Conservation (phyloP, 176 grass and related monocot genomes). For the Zoysia pacifica region DNA sequence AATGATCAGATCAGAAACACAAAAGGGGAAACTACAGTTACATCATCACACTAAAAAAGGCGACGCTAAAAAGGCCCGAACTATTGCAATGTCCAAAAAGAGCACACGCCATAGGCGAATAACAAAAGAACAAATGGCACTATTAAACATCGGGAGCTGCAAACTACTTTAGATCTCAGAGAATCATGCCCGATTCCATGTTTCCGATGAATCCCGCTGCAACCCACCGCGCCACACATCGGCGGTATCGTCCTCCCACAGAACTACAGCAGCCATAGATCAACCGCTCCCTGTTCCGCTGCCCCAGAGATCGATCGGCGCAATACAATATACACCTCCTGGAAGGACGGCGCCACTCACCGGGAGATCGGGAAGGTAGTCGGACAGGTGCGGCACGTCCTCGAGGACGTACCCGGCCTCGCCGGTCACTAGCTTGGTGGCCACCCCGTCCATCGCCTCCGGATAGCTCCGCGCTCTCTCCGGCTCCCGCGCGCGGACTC, state of each 20-base stretch:
- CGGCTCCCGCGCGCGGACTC: slow-evolving; percentile 17
- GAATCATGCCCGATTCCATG: slow-evolving; percentile 32
- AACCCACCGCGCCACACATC: neutral
- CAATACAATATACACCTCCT: neutral
- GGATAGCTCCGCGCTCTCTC: neutral
- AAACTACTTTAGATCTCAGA: slow-evolving; percentile 6
- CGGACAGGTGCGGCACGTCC: slow-evolving; percentile 86
- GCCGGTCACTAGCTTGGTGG: slow-evolving; percentile 42
- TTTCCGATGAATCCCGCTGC: neutral
- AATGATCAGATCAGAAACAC: neutral
- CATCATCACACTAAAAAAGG: neutral
- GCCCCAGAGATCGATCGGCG: neutral
- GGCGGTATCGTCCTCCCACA: neutral
- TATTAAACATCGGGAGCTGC: neutral
- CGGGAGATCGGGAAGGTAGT: slow-evolving; percentile 75
- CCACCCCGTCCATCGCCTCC: slow-evolving; percentile 18
- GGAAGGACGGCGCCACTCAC: slow-evolving; percentile 37
- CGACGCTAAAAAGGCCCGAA: neutral
- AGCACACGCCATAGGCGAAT: neutral
- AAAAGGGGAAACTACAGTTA: neutral
- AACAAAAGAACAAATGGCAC: neutral
- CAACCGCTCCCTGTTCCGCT: neutral
- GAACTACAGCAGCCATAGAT: neutral
- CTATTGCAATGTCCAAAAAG: slow-evolving; percentile 24
- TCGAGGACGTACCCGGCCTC: slow-evolving; percentile 83